phyloP scores from a whole-genome alignment of 1,284 basidiomycete species.

The Farysia itapuensis region DNA sequence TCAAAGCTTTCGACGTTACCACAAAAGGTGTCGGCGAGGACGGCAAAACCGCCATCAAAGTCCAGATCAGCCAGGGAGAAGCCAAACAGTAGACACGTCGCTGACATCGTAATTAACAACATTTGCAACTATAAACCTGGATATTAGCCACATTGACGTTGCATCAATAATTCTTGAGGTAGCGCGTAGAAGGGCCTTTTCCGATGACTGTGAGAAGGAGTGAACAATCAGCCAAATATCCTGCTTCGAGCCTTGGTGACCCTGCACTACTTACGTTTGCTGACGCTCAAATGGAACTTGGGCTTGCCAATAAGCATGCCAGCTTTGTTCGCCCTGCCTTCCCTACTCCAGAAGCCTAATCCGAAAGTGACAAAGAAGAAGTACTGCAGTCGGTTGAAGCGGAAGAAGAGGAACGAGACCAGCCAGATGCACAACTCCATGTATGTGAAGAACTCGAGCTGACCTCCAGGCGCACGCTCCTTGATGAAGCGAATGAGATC shows the following conservation, averaged over 20 bases:
- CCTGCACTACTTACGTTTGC: constrained; percentile 13
- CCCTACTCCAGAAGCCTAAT: constrained; percentile 49
- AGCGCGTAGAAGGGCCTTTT: constrained; percentile 22
- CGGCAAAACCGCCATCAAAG: constrained; percentile 64
- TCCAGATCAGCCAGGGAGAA: constrained; percentile 60
- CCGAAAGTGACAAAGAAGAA: constrained; percentile 54
- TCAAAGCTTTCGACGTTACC: constrained; percentile 65
- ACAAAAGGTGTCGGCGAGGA: constrained; percentile 71
- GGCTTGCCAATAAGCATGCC: constrained; percentile 30
- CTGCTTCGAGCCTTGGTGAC: not conserved
- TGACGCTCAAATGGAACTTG: constrained; percentile 41
- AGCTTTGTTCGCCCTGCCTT: constrained; percentile 26
- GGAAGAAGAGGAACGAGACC: constrained; percentile 48
- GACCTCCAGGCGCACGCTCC: constrained; percentile 65
- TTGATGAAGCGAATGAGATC: constrained; percentile 68
- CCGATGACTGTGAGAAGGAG: constrained; percentile 8
- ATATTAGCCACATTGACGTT: too few species aligned
- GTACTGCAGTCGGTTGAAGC: constrained; percentile 37
- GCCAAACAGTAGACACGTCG: constrained; percentile 35
- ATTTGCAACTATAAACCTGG: too few species aligned
- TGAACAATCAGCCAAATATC: not conserved
- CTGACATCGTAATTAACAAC: too few species aligned
- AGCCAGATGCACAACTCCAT: constrained; percentile 64
- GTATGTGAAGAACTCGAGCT: constrained; percentile 70
- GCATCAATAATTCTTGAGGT: constrained; percentile 23